Base-by-base conservation (phyloP, 495 filamentous ascomycete species). In the Oidiodendron maius region DNA sequence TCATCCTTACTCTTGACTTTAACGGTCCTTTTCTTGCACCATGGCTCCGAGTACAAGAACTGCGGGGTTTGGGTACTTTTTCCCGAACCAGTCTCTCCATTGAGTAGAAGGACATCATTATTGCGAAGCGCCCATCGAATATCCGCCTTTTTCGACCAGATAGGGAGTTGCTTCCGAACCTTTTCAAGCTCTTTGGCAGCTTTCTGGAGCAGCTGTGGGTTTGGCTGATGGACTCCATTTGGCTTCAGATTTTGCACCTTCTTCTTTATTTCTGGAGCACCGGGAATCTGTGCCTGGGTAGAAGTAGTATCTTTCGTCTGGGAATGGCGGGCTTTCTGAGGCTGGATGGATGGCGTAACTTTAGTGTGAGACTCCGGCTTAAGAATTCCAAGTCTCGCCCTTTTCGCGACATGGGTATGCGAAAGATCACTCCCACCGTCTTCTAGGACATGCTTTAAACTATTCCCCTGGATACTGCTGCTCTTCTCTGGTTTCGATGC, bases 1-100 rank as follows among this genome's bases (percentile, higher is more conserved):
- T 64, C 69, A 46, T 69, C 60, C 34, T 67, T 46, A 25, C 62
- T 47, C 4, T 63, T 56, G 16, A 83, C 59, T 37, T 64, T 75
- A 18, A 78, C 70, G 25, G 62, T 76, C 38, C 68, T 71, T 50
- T 71, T 73, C 40, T 72, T 77, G 61, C 86, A 91, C 87, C 91
- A 97, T 17, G 75, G 64, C 53, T 96, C 86, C 4, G 34, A 51
- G 30, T 82, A 74, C 13, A 99, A 68, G 38, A 95, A 96, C 54
- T 97, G 94, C 0, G 91, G 91, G 10, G 96, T 84, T 63, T 99
- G 94, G 0, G 94, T 99, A 71, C 84, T 90, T 68, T 99, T 99
- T 58, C 94, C 94, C 28, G 85, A 91, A 62, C 94, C 94, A 1
- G 94, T 99, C 58, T 96, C 91, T 65, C 94, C 94, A 18, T 91